Percentiles rank a stretch among this genome's conserved stretches.
These are phyloP conservation scores for Aaosphaeria arxii DNA, from an alignment of 2,329 filamentous ascomycete species.

Conservation along the genomic window DNA sequence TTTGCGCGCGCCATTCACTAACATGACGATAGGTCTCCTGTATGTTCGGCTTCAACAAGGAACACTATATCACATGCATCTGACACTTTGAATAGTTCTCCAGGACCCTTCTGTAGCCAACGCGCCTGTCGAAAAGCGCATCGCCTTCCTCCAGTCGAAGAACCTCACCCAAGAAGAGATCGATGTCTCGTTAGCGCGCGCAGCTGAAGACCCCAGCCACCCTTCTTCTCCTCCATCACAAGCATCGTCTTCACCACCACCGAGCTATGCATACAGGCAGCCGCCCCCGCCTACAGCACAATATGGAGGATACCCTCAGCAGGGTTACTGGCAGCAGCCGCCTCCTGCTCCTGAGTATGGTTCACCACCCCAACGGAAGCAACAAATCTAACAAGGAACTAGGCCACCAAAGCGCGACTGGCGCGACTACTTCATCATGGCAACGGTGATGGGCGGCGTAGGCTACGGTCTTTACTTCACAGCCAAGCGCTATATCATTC, in stretches of 20 bases:
- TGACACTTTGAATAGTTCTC: slow-evolving; percentile 60
- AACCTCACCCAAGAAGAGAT: slow-evolving; percentile 97
- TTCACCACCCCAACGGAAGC: not conserved
- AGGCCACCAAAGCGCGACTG: slow-evolving; percentile 77
- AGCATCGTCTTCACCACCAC: slow-evolving; percentile 37
- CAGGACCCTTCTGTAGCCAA: slow-evolving; percentile 89
- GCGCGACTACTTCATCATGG: slow-evolving; percentile 99
- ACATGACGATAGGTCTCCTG: slow-evolving; percentile 46
- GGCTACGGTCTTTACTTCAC: slow-evolving; percentile 85
- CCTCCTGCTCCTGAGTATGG: slow-evolving; percentile 52
- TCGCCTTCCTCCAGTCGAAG: slow-evolving; percentile 92
- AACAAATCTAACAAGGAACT: slow-evolving; percentile 12
- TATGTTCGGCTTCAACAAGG: slow-evolving; percentile 33
- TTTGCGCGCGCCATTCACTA: not conserved
- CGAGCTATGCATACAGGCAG: slow-evolving; percentile 44
- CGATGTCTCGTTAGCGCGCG: slow-evolving; percentile 75
- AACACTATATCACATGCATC: not conserved
- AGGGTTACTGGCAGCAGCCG: slow-evolving; percentile 53
- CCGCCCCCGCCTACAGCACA: slow-evolving; percentile 41
- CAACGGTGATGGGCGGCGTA: slow-evolving; percentile 86
- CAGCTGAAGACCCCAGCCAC: slow-evolving; percentile 55
- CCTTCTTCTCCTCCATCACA: slow-evolving; percentile 48
- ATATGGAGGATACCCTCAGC: slow-evolving; percentile 52
- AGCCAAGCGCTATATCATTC: slow-evolving; percentile 85
- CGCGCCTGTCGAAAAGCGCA: slow-evolving; percentile 86